Evolutionary conservation across 83 land plant genomes (phyloP), one percentile per base, ranked within the genome.

Genomic region (Isoetes engelmannii): DNA sequence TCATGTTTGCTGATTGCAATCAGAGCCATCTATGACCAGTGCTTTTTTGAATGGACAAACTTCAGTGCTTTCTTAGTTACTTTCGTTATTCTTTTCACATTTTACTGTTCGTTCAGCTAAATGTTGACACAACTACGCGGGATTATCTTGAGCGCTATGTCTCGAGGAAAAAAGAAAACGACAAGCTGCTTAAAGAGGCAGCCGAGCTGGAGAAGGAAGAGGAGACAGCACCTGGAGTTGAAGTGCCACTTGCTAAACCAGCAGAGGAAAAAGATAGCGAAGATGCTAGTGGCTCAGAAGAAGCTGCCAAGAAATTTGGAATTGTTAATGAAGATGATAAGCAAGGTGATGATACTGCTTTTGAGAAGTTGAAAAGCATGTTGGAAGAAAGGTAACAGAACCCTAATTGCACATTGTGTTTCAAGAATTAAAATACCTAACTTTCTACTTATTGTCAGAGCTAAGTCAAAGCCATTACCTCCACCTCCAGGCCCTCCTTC

Each of bases 61-160:
- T n/a, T n/a, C n/a, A n/a, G n/a, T n/a, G n/a, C n/a, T n/a, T n/a
- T n/a, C n/a, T n/a, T n/a, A n/a, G n/a, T n/a, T n/a, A n/a, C n/a
- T n/a, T n/a, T n/a, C n/a, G n/a, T n/a, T n/a, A n/a, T n/a, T n/a
- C n/a, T n/a, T n/a, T n/a, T n/a, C n/a, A n/a, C n/a, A n/a, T n/a
- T n/a, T n/a, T n/a, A n/a, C n/a, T n/a, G n/a, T n/a, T n/a, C n/a
- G n/a, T 8, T 19, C 87, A 95, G 99, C 72, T 95, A 61, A 94
- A 88, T 75, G 90, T 88, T 50, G 84, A 83, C 66, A 87, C 88
- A 86, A 88, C 92, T 48, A 89, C 99, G 5, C 79, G 84, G 68
- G 94, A 85, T 44, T 89, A 86, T 76, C 80, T 95, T 7, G 91
- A 89, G 73, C 86, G 84, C 0, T 91, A 85, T 80, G 94, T 95